Evolutionary conservation across 306 rosid species (phyloP).

Genomic region (Ormosia semicastrata): DNA sequence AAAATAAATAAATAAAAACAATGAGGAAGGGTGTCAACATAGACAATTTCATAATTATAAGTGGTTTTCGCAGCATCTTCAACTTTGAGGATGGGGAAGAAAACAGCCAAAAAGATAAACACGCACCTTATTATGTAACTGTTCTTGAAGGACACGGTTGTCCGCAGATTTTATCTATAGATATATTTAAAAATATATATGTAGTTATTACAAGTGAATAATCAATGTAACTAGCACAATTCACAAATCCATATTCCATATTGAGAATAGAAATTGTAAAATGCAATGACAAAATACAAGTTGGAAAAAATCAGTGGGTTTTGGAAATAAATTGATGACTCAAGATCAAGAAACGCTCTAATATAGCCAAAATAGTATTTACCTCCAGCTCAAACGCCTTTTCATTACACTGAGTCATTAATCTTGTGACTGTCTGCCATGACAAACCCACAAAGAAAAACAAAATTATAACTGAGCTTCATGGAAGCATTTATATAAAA

Average conservation of each 20-base stretch:
- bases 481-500: neutral
- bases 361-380: constrained; percentile 27
- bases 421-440: constrained; percentile 71
- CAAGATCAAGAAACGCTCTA: constrained; percentile 18
- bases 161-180: constrained; percentile 90
- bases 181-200: neutral
- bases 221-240: neutral
- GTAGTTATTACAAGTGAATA: constrained; percentile 11
- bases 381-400: constrained; percentile 97
- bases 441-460: constrained; percentile 26
- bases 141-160: constrained; percentile 95
- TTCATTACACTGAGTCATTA: constrained; percentile 79
- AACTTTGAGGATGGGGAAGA: neutral
- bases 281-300: neutral
- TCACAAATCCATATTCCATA: constrained; percentile 3
- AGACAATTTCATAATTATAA: neutral
- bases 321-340: constrained; percentile 11
- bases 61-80: neutral
- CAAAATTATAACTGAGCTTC: constrained; percentile 12
- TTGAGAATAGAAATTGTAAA: constrained; percentile 3
- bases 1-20: constrained; percentile 9
- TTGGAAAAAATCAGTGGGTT: neutral
- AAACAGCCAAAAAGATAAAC: constrained; percentile 9
- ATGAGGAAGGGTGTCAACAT: constrained; percentile 11
- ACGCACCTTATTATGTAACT: constrained; percentile 74